Percentiles rank a stretch among this genome's conserved stretches.
phyloP scores from a whole-genome alignment of 441 rosid species.

The Macaranga tanarius region DNA sequence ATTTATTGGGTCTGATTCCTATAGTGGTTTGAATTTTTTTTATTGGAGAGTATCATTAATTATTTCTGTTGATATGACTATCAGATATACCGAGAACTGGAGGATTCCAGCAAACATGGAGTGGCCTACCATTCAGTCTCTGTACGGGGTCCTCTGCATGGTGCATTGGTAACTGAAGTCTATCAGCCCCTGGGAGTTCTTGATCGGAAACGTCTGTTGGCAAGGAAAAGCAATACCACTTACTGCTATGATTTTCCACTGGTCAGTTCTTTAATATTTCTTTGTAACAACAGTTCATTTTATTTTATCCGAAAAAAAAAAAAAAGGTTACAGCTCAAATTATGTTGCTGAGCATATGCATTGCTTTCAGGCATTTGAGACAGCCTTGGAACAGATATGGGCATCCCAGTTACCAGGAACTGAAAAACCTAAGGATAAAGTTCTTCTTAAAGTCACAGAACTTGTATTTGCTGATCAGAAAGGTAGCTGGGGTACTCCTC shows the following conservation, averaged over 20 bases:
- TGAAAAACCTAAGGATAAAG: slow-evolving; percentile 49
- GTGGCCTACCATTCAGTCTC: slow-evolving; percentile 72
- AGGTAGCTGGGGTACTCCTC: slow-evolving; percentile 75
- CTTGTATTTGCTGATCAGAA: slow-evolving; percentile 72
- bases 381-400: slow-evolving; percentile 83
- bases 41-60: slow-evolving; percentile 4
- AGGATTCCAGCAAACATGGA: slow-evolving; percentile 52
- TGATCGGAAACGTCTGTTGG: slow-evolving; percentile 78
- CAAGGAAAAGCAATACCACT: slow-evolving; percentile 87
- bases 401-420: slow-evolving; percentile 54
- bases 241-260: slow-evolving; percentile 98
- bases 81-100: slow-evolving; percentile 93
- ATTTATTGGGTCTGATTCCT: background rate
- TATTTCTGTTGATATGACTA: slow-evolving; percentile 25
- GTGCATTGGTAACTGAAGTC: slow-evolving; percentile 56
- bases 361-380: slow-evolving; percentile 81
- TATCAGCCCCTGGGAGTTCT: slow-evolving; percentile 78
- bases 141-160: slow-evolving; percentile 63
- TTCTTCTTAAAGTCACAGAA: slow-evolving; percentile 65
- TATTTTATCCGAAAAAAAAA: background rate
- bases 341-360: slow-evolving; percentile 20
- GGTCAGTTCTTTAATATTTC: slow-evolving; percentile 48
- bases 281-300: background rate
- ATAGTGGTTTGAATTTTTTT: background rate
- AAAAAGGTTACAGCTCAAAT: slow-evolving; percentile 14